Percentiles rank a stretch among this genome's conserved stretches.
phyloP scores from a whole-genome alignment of 2,329 filamentous ascomycete species.

The Parastagonospora nodorum region DNA sequence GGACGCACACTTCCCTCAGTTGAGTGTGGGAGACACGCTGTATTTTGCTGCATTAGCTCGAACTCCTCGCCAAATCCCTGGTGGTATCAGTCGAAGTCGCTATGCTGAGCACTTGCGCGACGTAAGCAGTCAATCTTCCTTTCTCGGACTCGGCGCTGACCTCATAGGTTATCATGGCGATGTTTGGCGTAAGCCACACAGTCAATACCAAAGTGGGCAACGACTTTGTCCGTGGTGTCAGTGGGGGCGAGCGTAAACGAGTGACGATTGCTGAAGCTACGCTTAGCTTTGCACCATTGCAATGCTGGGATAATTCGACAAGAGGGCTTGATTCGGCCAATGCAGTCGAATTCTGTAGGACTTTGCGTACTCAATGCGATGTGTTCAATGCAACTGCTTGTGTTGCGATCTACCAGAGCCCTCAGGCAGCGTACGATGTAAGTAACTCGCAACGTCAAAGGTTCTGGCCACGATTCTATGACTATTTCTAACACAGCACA shows the following conservation, averaged over 20 bases:
- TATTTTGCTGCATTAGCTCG: slow-evolving; percentile 69
- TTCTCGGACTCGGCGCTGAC: slow-evolving; percentile 1
- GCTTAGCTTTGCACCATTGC: slow-evolving; percentile 18
- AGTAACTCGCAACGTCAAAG: slow-evolving; percentile 1
- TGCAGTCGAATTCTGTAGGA: slow-evolving; percentile 62
- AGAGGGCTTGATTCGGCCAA: slow-evolving; percentile 44
- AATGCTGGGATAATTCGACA: slow-evolving; percentile 54
- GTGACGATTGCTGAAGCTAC: slow-evolving; percentile 30
- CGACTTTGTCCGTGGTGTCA: slow-evolving; percentile 71
- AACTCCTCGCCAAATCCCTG: slow-evolving; percentile 63
- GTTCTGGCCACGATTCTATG: background rate
- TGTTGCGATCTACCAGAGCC: slow-evolving; percentile 63
- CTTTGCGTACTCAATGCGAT: slow-evolving; percentile 57
- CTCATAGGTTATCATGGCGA: slow-evolving; percentile 67
- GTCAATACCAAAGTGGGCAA: slow-evolving; percentile 72
- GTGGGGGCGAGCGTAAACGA: slow-evolving; percentile 68
- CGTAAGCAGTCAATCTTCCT: slow-evolving; percentile 7
- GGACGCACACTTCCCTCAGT: slow-evolving; percentile 76
- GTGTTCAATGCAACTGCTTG: slow-evolving; percentile 55
- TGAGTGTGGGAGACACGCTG: slow-evolving; percentile 77
- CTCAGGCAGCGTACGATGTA: slow-evolving; percentile 67
- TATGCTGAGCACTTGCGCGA: slow-evolving; percentile 68
- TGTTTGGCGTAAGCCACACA: slow-evolving; percentile 74
- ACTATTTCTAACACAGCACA: background rate
- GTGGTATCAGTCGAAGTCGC: slow-evolving; percentile 58